Conservation (phyloP, 1,284 basidiomycete genomes). For the Tilletia horrida region DNA sequence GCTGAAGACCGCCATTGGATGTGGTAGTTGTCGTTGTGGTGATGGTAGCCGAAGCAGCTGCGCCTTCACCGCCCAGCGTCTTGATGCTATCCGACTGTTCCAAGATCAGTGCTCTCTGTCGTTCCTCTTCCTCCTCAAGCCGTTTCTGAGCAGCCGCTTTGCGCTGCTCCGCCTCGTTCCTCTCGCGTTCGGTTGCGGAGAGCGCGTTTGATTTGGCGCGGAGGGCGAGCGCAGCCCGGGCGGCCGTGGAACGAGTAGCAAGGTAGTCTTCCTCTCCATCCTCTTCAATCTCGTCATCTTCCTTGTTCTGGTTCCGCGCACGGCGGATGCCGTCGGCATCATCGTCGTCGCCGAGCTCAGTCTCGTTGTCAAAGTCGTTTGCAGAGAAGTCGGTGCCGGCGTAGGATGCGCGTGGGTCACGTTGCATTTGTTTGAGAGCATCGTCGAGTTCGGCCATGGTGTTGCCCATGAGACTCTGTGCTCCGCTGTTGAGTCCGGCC, state of each 20-base stretch:
- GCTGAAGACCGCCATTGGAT: conserved; percentile 34
- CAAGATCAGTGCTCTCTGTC: conserved; percentile 28
- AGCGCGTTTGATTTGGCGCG: conserved; percentile 46
- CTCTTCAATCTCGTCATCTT: neutral
- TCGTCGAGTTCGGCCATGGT: conserved; percentile 17
- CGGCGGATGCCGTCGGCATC: neutral
- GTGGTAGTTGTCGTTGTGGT: conserved; percentile 51
- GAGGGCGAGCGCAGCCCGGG: conserved; percentile 48
- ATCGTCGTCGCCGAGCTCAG: neutral
- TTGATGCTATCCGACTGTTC: neutral
- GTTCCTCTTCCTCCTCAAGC: conserved; percentile 43
- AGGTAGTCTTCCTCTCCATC: conserved; percentile 26
- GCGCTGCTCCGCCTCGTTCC: conserved; percentile 35
- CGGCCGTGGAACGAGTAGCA: conserved; percentile 25
- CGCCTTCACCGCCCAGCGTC: neutral
- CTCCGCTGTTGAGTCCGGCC: neutral
- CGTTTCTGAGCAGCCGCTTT: conserved; percentile 35
- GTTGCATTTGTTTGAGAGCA: conserved; percentile 12
- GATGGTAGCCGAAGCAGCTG: conserved; percentile 26
- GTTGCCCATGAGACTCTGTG: conserved; percentile 14
- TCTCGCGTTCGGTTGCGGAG: conserved; percentile 34
- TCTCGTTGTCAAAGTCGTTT: conserved; percentile 1
- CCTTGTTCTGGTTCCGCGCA: neutral
- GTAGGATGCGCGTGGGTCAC: neutral
- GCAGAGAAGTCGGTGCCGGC: neutral